phyloP scores from a whole-genome alignment of 441 rosid genomes.

The Populus hybrid region DNA sequence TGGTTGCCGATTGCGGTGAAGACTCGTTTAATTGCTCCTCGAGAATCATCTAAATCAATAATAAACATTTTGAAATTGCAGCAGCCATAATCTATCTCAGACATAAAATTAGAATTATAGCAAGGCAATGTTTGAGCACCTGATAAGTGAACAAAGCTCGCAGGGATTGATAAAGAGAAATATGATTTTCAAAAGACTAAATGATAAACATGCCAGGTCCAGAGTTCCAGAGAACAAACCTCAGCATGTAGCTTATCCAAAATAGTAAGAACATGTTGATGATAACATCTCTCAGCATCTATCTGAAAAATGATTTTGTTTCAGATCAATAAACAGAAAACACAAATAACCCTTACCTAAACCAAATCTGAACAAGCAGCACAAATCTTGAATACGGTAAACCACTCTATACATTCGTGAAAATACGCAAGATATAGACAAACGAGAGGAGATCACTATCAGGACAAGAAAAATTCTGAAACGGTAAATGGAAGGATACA shows the following conservation, averaged over 20 bases:
- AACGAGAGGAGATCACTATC: background rate
- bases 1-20: slow-evolving; percentile 37
- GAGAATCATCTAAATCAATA: slow-evolving; percentile 50
- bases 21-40: slow-evolving; percentile 61
- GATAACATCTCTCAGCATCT: slow-evolving; percentile 87
- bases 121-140: slow-evolving; percentile 10
- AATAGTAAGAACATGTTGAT: slow-evolving; percentile 61
- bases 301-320: slow-evolving; percentile 42
- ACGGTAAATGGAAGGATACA: background rate
- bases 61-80: slow-evolving; percentile 13
- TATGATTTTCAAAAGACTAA: background rate
- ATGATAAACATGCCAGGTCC: background rate
- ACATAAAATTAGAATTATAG: background rate
- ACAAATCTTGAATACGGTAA: background rate
- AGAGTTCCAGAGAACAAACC: slow-evolving; percentile 39
- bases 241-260: slow-evolving; percentile 73
- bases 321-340: slow-evolving; percentile 17
- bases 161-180: background rate
- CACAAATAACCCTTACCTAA: background rate
- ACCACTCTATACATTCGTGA: background rate
- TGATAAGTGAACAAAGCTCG: background rate
- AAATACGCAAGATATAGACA: background rate
- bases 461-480: background rate
- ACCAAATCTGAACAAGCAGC: background rate
- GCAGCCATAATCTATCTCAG: slow-evolving; percentile 13